Percentiles rank a stretch among this genome's conserved stretches.
phyloP scores from a whole-genome alignment of 257 asterid genomes.

The Solanum ahanhuiri region DNA sequence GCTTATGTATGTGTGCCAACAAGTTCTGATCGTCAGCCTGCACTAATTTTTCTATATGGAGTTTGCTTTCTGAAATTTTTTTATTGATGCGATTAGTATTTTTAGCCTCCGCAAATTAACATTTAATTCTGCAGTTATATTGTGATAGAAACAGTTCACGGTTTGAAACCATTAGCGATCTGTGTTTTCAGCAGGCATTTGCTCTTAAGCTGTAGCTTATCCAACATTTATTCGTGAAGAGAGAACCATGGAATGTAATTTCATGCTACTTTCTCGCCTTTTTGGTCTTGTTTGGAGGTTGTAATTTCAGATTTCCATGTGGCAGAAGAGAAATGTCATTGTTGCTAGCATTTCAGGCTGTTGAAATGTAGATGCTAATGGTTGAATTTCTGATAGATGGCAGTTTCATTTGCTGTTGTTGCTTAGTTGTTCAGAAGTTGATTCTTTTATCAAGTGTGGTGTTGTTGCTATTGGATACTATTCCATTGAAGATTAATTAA shows the following conservation, averaged over 20 bases:
- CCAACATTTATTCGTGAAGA: background rate
- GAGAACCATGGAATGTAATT: background rate
- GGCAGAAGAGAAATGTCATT: background rate
- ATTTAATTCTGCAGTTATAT: background rate
- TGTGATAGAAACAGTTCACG: background rate
- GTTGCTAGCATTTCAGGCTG: background rate
- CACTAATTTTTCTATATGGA: background rate
- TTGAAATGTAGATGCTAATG: background rate
- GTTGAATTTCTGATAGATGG: background rate
- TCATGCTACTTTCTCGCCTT: background rate
- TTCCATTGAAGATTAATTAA: background rate
- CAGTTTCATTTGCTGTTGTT: background rate
- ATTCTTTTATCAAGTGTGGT: background rate
- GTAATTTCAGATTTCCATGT: background rate
- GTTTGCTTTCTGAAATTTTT: background rate
- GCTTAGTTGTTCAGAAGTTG: background rate
- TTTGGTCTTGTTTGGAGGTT: background rate
- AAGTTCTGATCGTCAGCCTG: background rate
- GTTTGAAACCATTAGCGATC: background rate
- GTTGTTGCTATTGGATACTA: background rate
- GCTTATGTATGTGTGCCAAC: background rate
- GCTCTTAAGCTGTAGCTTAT: background rate
- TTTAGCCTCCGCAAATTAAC: background rate
- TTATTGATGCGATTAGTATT: background rate
- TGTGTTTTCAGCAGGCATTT: background rate